Evolutionary conservation across 257 asterid genomes (phyloP), one percentile per base, ranked within the genome.

Genomic region (Cynanchum wilfordii): DNA sequence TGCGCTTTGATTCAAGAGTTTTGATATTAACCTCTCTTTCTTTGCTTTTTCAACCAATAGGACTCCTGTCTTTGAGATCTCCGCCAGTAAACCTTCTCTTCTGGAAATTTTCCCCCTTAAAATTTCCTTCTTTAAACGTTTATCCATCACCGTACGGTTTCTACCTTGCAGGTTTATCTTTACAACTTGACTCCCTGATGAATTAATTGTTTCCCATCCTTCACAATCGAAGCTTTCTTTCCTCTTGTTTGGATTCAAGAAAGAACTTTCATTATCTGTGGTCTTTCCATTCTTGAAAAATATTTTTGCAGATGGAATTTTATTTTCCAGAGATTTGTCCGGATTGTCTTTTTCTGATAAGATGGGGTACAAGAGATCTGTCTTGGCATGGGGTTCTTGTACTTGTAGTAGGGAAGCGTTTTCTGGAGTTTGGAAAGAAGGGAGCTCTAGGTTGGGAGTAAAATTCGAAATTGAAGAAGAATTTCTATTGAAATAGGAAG

Each of bases 381-480:
- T 78, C 79, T 60, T 82, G 17, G 78, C 83, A 79, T 65, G 77
- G 58, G 86, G 87, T 75, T 78, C 84, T 76, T 74, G 68, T 22
- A 36, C 66, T 19, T 77, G 84, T 60, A 76, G 55, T 27, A 50
- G 59, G 24, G 30, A 30, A 19, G 72, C 77, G 44, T 73, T 54
- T 64, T 69, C 64, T 33, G 74, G 25, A 63, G 70, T 64, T 77
- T 80, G 86, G 86, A 77, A 74, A 66, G 88, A 76, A 83, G 86
- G 81, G 81, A 69, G 84, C 79, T 73, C 77, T 42, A 71, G 30
- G 47, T 27, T 57, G 24, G 30, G 29, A 1, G 25, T 11, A 20
- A 54, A 59, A 50, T 59, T 62, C 24, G 84, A 74, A 44, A 40
- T 15, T 25, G 30, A 13, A 63, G 30, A 13, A 63, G 60, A 60